Percentiles rank a stretch among this genome's conserved stretches.
Conservation (phyloP, 2,329 filamentous ascomycete species). For the Teratosphaeriaceae sp. region DNA sequence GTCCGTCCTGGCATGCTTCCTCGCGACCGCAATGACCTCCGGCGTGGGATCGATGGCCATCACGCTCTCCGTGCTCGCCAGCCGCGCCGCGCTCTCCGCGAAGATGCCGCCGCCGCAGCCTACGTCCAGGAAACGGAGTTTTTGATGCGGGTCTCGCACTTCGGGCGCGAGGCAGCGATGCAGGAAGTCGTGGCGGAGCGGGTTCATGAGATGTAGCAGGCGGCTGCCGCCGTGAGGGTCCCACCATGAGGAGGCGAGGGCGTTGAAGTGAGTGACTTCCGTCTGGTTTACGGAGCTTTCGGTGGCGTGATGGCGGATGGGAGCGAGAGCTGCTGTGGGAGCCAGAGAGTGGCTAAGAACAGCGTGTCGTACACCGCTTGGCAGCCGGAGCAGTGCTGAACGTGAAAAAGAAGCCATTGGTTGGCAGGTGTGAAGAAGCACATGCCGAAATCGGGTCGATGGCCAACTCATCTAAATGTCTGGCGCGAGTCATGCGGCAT, state of each 20-base stretch:
- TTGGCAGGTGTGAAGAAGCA: no score
- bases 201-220: conserved; percentile 96
- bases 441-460: no score
- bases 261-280: conserved; percentile 91
- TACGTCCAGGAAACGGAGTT: conserved; percentile 74
- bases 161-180: conserved; percentile 55
- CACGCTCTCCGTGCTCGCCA: conserved; percentile 57
- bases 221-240: conserved; percentile 88
- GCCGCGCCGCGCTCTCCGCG: conserved; percentile 73
- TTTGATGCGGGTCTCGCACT: conserved; percentile 28
- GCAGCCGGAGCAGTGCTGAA: no score
- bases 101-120: conserved; percentile 97
- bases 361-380: no score
- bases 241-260: conserved; percentile 93
- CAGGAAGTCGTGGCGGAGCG: conserved; percentile 90
- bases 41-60: conserved; percentile 73
- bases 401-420: no score
- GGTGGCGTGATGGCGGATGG: background rate
- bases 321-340: background rate
- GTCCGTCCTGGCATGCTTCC: conserved; percentile 67
- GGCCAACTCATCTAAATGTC: no score
- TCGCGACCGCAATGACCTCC: conserved; percentile 67
- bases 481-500: no score
- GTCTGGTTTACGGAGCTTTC: conserved; percentile 69
- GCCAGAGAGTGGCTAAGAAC: no score